Base-by-base conservation (phyloP, 2,329 filamentous ascomycete genomes). In the Arthroderma uncinatum region DNA sequence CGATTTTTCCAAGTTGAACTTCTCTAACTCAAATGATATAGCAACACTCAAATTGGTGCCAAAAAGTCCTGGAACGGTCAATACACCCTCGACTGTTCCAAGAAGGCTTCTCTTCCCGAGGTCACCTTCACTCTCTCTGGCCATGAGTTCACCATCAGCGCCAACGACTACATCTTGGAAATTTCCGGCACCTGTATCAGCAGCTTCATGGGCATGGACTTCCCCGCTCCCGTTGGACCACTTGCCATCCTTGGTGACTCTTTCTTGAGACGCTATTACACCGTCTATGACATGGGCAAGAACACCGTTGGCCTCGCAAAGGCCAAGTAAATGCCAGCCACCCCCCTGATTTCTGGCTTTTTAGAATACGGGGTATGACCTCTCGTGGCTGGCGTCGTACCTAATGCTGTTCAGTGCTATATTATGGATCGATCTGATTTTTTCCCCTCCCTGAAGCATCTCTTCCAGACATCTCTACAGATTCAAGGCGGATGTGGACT, bases 11-110 rank as follows among this genome's bases (percentile, higher is more conserved):
- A n/a, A n/a, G 28, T 50, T 1, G 50, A n/a, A 21, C 4, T 2
- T 25, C 10, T 21, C 6, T 58, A 53, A 55, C 53, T 25, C 57
- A 58, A 50, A 59, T 33, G 19, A 14, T 12, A n/a, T 33, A 79
- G 78, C 60, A 98, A 98, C 82, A 86, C 87, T 76, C 86, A 96
- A 79, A 96, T 98, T 62, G 93, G 93, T 62, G 93, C 93, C 64
- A 96, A 94, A 84, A 98, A 97, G 84, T 83, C 87, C 61, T 98
- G 85, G 79, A 95, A 92, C 73, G 93, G 93, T 67, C 93, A 98
- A 78, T 98, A 96, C 81, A 87, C 85, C 12, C 79, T 98, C 61
- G 93, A 97, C 64, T 98, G 93, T 74, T 77, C 79, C 63, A 90
- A 87, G 79, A 87, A 89, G 66, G 81, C 86, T 70, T 80, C 78